Percentiles rank a stretch among this genome's conserved stretches.
Conservation (phyloP, 768 basidiomycete genomes). For the Termitomyces eurrhizus region DNA sequence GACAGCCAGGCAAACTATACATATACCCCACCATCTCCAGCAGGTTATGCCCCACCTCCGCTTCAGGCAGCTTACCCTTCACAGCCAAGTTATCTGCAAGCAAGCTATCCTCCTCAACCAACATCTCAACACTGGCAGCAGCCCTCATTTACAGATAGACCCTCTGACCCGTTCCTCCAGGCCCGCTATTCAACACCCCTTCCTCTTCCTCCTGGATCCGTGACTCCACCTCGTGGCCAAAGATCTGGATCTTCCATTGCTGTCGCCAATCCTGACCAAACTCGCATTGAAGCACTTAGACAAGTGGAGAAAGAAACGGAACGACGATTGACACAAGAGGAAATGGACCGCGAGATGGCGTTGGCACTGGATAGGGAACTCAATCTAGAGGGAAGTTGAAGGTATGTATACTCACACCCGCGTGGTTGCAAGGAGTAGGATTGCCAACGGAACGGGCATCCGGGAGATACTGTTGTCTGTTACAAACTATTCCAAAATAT, state of each 20-base stretch:
- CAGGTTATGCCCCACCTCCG: background rate
- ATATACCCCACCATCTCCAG: background rate
- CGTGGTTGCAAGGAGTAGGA: background rate
- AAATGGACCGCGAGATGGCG: conserved; percentile 46
- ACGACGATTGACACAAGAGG: conserved; percentile 35
- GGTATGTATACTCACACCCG: background rate
- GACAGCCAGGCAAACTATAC: background rate
- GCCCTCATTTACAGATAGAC: conserved; percentile 15
- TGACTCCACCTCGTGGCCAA: conserved; percentile 3
- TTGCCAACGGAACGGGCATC: conserved; percentile 12
- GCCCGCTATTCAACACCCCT: conserved; percentile 51
- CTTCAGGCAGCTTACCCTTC: background rate
- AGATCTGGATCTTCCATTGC: conserved; percentile 25
- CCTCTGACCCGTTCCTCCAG: conserved; percentile 40
- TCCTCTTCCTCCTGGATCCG: conserved; percentile 44
- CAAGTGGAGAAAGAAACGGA: conserved; percentile 36
- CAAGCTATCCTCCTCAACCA: conserved; percentile 1
- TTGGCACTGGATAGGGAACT: conserved; percentile 30
- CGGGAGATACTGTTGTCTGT: background rate
- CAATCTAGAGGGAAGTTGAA: background rate
- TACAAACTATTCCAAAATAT: background rate
- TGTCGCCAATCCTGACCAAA: conserved; percentile 30
- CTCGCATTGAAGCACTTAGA: conserved; percentile 28
- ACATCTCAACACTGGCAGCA: conserved; percentile 12
- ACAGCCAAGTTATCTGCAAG: background rate